Conservation (phyloP, 2,329 filamentous ascomycete species). For the Teratosphaeria nubilosa region DNA sequence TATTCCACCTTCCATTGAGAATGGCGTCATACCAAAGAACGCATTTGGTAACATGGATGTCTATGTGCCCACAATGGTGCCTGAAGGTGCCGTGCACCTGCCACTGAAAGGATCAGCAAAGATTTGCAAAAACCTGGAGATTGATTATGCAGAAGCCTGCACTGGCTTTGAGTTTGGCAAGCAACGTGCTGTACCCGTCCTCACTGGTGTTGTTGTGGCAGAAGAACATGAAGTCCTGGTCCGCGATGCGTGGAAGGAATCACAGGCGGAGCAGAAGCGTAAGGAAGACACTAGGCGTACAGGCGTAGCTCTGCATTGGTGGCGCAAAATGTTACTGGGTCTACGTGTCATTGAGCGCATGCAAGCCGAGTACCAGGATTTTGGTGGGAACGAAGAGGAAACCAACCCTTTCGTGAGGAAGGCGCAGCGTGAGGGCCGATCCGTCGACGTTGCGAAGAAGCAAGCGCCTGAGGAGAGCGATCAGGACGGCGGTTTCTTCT, state of each 20-base stretch:
- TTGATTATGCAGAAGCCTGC: constrained; percentile 89
- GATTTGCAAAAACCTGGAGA: constrained; percentile 71
- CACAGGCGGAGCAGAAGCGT: constrained; percentile 63
- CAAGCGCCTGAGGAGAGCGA: constrained; percentile 11
- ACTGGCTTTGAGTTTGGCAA: constrained; percentile 95
- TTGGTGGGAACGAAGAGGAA: constrained; percentile 34
- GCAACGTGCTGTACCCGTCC: constrained; percentile 83
- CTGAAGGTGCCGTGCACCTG: constrained; percentile 71
- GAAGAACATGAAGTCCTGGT: constrained; percentile 66
- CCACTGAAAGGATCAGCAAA: constrained; percentile 66
- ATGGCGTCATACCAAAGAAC: constrained; percentile 88
- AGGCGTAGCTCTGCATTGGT: constrained; percentile 61
- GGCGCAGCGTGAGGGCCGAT: constrained; percentile 14
- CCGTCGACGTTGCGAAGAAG: constrained; percentile 3
- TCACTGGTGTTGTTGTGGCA: constrained; percentile 82
- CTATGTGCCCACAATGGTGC: constrained; percentile 89
- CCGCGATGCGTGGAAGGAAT: constrained; percentile 62
- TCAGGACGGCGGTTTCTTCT: constrained; percentile 34
- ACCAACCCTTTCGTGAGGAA: constrained; percentile 44
- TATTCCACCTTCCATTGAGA: constrained; percentile 68
- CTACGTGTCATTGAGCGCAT: constrained; percentile 72
- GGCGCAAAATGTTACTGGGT: constrained; percentile 81
- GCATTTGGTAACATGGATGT: constrained; percentile 94
- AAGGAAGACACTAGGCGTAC: constrained; percentile 78
- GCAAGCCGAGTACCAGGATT: constrained; percentile 61